Evolutionary conservation across 352 stramenopile genomes (phyloP).

Genomic region (Globisporangium acanthophoron): DNA sequence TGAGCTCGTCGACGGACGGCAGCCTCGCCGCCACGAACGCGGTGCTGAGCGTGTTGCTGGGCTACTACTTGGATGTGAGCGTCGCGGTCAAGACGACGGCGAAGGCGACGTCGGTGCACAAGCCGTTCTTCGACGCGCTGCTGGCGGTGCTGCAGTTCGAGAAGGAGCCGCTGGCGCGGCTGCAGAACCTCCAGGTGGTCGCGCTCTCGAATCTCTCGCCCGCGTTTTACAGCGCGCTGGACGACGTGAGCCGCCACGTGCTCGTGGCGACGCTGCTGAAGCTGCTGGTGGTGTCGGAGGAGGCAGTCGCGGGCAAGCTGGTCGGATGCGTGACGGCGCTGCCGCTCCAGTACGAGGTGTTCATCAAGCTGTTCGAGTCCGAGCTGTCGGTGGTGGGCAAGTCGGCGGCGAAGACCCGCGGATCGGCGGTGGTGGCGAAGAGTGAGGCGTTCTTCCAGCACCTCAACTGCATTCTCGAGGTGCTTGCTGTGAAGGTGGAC

Average conservation of each 20-base stretch:
- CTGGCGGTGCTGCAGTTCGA: conserved; percentile 40
- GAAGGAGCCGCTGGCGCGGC: conserved; percentile 17
- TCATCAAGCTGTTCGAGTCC: conserved; percentile 45
- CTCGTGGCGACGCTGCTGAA: conserved; percentile 43
- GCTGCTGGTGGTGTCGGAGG: conserved; percentile 57
- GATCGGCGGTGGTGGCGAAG: not conserved
- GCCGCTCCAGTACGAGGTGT: conserved; percentile 46
- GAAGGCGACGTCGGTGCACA: conserved; percentile 27
- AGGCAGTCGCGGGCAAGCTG: conserved; percentile 48
- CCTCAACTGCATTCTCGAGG: conserved; percentile 73
- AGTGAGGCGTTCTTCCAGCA: conserved; percentile 28
- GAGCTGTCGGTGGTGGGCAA: conserved; percentile 17
- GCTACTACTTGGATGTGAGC: conserved; percentile 43
- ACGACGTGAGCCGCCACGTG: conserved; percentile 40
- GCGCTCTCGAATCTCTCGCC: conserved; percentile 32
- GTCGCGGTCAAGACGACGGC: conserved; percentile 26
- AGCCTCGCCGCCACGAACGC: conserved; percentile 8
- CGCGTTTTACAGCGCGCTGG: conserved; percentile 38
- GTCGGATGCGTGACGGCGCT: conserved; percentile 48
- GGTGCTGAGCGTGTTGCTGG: conserved; percentile 45
- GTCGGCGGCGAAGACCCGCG: not conserved
- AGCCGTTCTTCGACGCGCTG: conserved; percentile 51
- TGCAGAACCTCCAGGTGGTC: conserved; percentile 41
- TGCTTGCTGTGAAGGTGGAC: conserved; percentile 70
- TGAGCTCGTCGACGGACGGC: not conserved